phyloP scores from a whole-genome alignment of 495 filamentous ascomycete genomes.

The Neurospora sp. region DNA sequence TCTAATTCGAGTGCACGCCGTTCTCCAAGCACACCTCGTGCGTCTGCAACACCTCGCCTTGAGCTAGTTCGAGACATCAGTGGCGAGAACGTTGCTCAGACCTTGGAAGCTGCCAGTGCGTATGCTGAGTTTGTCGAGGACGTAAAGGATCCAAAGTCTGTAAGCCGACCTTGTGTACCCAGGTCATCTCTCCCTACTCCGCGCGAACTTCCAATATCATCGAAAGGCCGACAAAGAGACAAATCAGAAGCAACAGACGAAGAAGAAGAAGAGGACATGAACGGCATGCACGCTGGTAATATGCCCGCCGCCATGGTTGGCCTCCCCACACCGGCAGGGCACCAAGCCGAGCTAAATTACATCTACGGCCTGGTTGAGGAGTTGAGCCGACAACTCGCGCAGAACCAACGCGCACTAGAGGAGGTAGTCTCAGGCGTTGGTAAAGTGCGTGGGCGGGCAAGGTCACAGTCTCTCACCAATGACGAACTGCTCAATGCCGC shows the following conservation, averaged over 20 bases:
- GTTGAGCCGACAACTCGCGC: constrained; percentile 62
- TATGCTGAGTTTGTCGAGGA: not conserved
- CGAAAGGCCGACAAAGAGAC: not conserved
- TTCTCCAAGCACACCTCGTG: not conserved
- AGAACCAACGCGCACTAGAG: constrained; percentile 67
- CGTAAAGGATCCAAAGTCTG: not conserved
- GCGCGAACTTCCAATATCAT: not conserved
- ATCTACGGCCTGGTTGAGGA: constrained; percentile 77
- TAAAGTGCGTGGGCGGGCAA: constrained; percentile 39
- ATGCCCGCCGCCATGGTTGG: constrained; percentile 36
- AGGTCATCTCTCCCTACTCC: not conserved
- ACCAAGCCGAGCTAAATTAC: constrained; percentile 80
- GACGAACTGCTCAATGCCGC: constrained; percentile 40
- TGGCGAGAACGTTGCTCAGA: not conserved
- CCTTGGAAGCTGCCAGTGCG: not conserved
- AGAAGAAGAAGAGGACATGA: constrained; percentile 36
- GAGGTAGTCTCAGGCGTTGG: constrained; percentile 59
- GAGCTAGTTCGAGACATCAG: not conserved
- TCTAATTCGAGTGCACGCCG: not conserved
- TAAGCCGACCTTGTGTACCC: not conserved
- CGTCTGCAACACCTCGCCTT: not conserved
- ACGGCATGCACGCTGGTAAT: constrained; percentile 48
- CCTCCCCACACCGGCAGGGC: constrained; percentile 64
- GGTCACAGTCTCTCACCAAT: constrained; percentile 35
- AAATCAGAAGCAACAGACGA: constrained; percentile 8